Evolutionary conservation across 805 yeast genomes (phyloP), one percentile per base, ranked within the genome.

Genomic region (Pichia cabralensis): DNA sequence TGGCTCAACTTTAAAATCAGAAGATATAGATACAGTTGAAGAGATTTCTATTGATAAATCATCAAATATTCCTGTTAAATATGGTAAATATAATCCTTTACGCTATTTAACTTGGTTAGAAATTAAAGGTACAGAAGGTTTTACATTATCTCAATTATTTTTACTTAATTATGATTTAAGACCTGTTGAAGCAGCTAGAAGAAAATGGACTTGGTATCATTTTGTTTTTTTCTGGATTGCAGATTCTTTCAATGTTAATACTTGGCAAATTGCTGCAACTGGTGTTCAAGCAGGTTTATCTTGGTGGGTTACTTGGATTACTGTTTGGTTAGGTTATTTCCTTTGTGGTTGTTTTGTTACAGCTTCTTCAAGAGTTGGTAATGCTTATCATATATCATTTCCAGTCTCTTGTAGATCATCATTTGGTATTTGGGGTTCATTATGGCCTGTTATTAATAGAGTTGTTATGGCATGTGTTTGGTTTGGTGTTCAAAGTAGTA

Each of bases 271-370:
- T 47, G 95, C 94, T 3, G 76, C 89, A 8, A 80, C 94, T 0
- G 94, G 94, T 48, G 78, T 80, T 38, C 64, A 67, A 35, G 73
- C 76, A 16, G 92, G 92, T 9, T 61, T 85, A 58, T 71, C 78
- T 13, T 84, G 95, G 94, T 85, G 94, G 94, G 86, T 78, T 52
- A 76, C 81, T 10, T 85, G 95, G 94, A 60, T 85, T 25, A 72
- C 92, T 1, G 92, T 85, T 18, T 83, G 94, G 92, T 42, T 85
- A 13, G 95, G 95, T 6, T 85, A 85, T 55, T 50, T 65, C 14
- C 56, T 81, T 30, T 74, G 82, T 41, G 92, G 81, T 41, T 45
- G 68, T 1, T 82, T 84, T 46, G 79, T 86, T 22, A 69, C 73
- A 5, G 51, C 75, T n/a, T 67, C 81, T 14, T 81, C 94, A 16